Conservation (phyloP, 2,329 filamentous ascomycete genomes). For the Pseudogymnoascus sp. region DNA sequence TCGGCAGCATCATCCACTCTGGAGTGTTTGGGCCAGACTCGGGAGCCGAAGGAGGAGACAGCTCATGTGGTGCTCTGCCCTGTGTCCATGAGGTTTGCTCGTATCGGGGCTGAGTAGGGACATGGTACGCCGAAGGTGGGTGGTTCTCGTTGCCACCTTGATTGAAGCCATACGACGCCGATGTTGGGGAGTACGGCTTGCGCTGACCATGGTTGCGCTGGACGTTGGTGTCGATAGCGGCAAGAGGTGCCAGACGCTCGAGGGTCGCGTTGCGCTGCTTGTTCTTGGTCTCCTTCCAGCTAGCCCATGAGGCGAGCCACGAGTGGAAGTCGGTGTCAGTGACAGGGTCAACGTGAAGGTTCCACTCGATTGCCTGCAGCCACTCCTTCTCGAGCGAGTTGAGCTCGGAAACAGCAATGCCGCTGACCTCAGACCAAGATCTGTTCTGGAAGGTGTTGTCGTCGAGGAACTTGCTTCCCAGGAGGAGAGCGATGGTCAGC, state of each 20-base stretch:
- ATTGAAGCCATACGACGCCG: constrained; percentile 40
- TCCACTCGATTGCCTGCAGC: constrained; percentile 58
- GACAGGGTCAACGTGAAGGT: constrained; percentile 58
- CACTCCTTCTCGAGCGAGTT: constrained; percentile 62
- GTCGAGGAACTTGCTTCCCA: constrained; percentile 69
- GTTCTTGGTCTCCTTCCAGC: constrained; percentile 43
- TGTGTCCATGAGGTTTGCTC: constrained; percentile 26
- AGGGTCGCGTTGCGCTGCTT: constrained; percentile 27
- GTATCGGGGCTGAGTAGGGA: constrained; percentile 19
- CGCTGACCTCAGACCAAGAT: constrained; percentile 69
- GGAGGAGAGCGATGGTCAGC: constrained; percentile 57
- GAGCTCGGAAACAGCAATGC: constrained; percentile 58
- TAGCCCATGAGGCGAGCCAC: constrained; percentile 59
- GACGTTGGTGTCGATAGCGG: constrained; percentile 52
- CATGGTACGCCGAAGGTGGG: constrained; percentile 22
- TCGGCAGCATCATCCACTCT: constrained; percentile 39
- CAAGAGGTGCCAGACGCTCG: constrained; percentile 34
- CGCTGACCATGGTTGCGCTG: constrained; percentile 41
- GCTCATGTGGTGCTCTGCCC: constrained; percentile 28
- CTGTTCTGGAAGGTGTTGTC: constrained; percentile 74
- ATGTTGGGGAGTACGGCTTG: constrained; percentile 37
- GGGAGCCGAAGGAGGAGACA: constrained; percentile 44
- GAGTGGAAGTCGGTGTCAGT: constrained; percentile 53
- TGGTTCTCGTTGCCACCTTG: constrained; percentile 32
- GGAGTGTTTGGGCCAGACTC: constrained; percentile 45